A percentile compares a stretch with the other conserved stretches of the same genome.
phyloP scores from a whole-genome alignment of 2,329 filamentous ascomycete species.

The Plenodomus lindquistii region DNA sequence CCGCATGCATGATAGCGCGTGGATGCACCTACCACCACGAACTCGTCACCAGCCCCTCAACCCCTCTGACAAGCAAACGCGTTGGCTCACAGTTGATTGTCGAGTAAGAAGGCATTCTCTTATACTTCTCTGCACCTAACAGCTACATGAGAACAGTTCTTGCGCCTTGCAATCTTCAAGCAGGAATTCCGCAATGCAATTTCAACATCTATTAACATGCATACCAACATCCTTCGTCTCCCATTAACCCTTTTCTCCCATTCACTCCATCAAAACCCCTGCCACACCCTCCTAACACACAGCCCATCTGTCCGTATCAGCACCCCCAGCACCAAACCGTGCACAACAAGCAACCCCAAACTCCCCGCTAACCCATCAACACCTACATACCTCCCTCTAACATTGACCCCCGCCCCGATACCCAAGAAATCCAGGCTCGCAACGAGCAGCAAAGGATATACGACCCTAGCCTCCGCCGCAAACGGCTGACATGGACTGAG shows the following conservation, averaged over 20 bases:
- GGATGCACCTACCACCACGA: not conserved
- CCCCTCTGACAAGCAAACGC: not conserved
- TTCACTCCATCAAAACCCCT: conserved; percentile 7
- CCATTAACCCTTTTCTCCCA: not conserved
- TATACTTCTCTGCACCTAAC: too few relatives aligned
- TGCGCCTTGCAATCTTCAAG: too few relatives aligned
- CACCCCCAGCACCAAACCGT: conserved; percentile 51
- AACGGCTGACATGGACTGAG: conserved; percentile 72
- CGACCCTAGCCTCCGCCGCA: conserved; percentile 65
- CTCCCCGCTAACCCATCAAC: conserved; percentile 46
- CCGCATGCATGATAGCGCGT: not conserved
- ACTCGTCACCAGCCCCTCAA: not conserved
- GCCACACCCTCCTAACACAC: conserved; percentile 38
- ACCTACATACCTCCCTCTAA: conserved; percentile 20
- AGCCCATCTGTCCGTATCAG: conserved; percentile 35
- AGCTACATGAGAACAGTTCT: too few relatives aligned
- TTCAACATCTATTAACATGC: too few relatives aligned
- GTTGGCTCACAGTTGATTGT: not conserved
- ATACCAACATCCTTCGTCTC: too few relatives aligned
- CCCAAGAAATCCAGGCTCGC: conserved; percentile 66
- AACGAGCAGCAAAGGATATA: conserved; percentile 68
- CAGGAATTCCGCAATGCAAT: too few relatives aligned
- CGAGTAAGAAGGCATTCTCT: not conserved
- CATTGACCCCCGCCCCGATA: conserved; percentile 21
- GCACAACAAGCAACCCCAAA: conserved; percentile 50